Evolutionary conservation across 176 grass and related monocot genomes (phyloP).

Genomic region (Carex littledalei): DNA sequence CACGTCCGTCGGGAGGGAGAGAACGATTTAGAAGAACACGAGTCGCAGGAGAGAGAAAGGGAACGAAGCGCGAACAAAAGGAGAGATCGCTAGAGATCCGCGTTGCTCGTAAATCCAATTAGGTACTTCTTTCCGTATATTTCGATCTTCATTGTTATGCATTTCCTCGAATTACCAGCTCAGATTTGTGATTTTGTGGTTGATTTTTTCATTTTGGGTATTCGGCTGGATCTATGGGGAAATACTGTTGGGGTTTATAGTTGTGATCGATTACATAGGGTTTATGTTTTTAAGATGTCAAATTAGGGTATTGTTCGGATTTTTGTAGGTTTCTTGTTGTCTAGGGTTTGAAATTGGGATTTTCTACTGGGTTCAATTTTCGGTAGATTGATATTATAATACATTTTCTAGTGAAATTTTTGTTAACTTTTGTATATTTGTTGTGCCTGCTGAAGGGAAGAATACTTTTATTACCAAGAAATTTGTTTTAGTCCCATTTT

Average conservation of each 20-base stretch:
- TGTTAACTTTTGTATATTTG: background rate
- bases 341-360: conserved; percentile 24
- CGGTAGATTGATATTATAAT: background rate
- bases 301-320: background rate
- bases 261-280: conserved; percentile 4
- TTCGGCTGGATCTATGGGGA: background rate
- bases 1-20: conserved; percentile 4
- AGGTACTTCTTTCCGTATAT: background rate
- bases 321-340: background rate
- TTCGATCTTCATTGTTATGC: background rate
- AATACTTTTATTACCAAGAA: conserved; percentile 4
- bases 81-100: conserved; percentile 8
- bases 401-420: background rate
- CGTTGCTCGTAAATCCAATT: background rate
- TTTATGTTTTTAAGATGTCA: background rate
- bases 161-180: background rate
- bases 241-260: background rate
- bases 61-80: background rate
- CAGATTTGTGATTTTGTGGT: background rate
- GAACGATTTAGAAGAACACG: conserved; percentile 11
- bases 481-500: background rate
- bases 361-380: background rate
- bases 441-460: background rate
- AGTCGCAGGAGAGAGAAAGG: conserved; percentile 27
- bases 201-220: background rate